Evolutionary conservation across 164 flowering plant genomes (phyloP).

Genomic region (Chimonanthus praecox): DNA sequence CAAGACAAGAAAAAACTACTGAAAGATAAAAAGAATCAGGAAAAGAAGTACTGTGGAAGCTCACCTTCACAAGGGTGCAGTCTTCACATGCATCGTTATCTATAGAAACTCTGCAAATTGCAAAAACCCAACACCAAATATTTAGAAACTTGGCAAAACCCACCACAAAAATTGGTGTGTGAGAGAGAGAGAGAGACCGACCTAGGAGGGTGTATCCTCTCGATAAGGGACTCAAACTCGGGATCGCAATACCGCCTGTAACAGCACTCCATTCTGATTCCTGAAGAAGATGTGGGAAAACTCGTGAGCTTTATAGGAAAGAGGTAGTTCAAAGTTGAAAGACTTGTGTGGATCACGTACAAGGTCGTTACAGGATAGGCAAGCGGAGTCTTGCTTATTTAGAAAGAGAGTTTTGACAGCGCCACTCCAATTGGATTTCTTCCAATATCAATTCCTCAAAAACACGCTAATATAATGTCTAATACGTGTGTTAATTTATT

Average conservation of each 20-base stretch:
- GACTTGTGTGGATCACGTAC: background rate
- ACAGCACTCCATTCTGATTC: constrained; percentile 32
- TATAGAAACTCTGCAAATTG: constrained; percentile 57
- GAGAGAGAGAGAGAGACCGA: constrained; percentile 11
- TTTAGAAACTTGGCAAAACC: background rate
- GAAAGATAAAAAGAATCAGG: background rate
- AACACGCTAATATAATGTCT: too few species aligned
- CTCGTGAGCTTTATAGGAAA: background rate
- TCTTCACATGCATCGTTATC: constrained; percentile 68
- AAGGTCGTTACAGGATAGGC: constrained; percentile 9
- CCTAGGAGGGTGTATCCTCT: constrained; percentile 85
- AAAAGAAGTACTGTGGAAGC: background rate
- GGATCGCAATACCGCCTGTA: constrained; percentile 70
- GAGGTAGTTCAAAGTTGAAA: background rate
- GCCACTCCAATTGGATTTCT: background rate
- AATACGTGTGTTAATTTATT: too few species aligned
- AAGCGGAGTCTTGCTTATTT: constrained; percentile 6
- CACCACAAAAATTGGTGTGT: background rate
- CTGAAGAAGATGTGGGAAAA: background rate
- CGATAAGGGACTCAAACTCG: constrained; percentile 58
- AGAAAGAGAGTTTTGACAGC: constrained; percentile 5
- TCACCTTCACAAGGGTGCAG: constrained; percentile 88
- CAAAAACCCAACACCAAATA: background rate
- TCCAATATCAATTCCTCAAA: background rate
- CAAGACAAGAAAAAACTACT: background rate